Evolutionary conservation across 1,139 yeast genomes (phyloP), one percentile per base, ranked within the genome.

Genomic region (Nakaseomyces delphensis): DNA sequence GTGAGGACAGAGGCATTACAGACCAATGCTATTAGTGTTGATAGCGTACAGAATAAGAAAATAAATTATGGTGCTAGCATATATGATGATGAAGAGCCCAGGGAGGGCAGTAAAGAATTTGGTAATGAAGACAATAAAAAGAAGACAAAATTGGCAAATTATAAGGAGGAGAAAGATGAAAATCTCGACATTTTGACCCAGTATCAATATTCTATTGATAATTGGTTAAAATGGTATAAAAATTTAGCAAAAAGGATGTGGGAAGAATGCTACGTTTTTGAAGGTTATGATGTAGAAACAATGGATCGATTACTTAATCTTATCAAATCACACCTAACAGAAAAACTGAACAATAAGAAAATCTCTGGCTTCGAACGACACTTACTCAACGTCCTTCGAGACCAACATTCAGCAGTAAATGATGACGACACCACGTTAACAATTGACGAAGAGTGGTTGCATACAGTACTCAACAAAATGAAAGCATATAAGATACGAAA

Each of bases 1-100:
- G 64, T 60, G 9, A 47, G 60, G 32, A 40, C 40, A 11, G 62
- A 60, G 45, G 64, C 64, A 2, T 30, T 57, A 19, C 41, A 48
- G 9, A 57, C 58, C 1, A 49, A 43, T 29, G 60, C 49, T 4
- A 48, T 52, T 11, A 40, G 45, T 16, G 19, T 19, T 18, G 8
- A 33, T n/a, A 14, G 4, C 6, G 16, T 20, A 8, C 37, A 20
- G 21, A 21, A 20, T 13, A 20, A 2, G 4, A 33, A 33, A 21
- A 20, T 20, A 5, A 33, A 13, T 4, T 49, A 45, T 31, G 38
- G 32, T 9, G 55, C 59, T 3, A 45, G 47, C 15, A 45, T 55
- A 30, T 55, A 55, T 38, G 59, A 55, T 43, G 60, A 56, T 36
- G 55, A 49, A 15, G 47, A 42, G 11, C 2, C 11, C 36, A 57